Evolutionary conservation across 1,139 yeast species (phyloP).

Genomic region (Barnettozyma hawaiiensis): DNA sequence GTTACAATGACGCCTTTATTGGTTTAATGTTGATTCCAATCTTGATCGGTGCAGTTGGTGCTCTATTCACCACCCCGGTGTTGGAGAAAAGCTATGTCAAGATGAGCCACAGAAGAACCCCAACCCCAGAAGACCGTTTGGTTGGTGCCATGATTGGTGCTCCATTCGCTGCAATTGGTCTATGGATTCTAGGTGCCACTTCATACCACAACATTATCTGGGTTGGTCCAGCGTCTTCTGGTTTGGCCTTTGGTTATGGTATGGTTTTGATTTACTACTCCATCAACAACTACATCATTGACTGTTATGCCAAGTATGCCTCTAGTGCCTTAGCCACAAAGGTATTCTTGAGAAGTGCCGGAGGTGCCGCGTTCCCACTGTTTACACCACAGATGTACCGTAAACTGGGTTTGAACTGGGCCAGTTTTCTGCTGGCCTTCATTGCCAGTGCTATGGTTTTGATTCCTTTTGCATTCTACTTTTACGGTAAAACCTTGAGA

Average conservation of each 20-base stretch:
- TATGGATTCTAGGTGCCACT: constrained; percentile 87
- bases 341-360: constrained; percentile 80
- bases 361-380: constrained; percentile 83
- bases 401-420: constrained; percentile 73
- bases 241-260: constrained; percentile 85
- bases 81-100: constrained; percentile 57
- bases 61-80: constrained; percentile 65
- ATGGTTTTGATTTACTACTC: constrained; percentile 88
- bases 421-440: constrained; percentile 77
- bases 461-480: constrained; percentile 76
- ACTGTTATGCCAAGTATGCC: constrained; percentile 81
- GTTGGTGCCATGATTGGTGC: constrained; percentile 88
- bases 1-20: constrained; percentile 58
- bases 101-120: constrained; percentile 49
- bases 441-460: constrained; percentile 75
- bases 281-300: constrained; percentile 82
- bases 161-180: constrained; percentile 82
- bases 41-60: constrained; percentile 74
- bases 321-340: constrained; percentile 89
- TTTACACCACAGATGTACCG: constrained; percentile 79
- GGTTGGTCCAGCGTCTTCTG: constrained; percentile 94
- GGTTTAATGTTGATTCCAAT: constrained; percentile 88
- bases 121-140: constrained; percentile 83
- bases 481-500: constrained; percentile 61
- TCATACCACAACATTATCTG: constrained; percentile 73